Percentiles rank a stretch among this genome's conserved stretches.
phyloP scores from a whole-genome alignment of 2,329 filamentous ascomycete genomes.

The Kalmusia sp. region DNA sequence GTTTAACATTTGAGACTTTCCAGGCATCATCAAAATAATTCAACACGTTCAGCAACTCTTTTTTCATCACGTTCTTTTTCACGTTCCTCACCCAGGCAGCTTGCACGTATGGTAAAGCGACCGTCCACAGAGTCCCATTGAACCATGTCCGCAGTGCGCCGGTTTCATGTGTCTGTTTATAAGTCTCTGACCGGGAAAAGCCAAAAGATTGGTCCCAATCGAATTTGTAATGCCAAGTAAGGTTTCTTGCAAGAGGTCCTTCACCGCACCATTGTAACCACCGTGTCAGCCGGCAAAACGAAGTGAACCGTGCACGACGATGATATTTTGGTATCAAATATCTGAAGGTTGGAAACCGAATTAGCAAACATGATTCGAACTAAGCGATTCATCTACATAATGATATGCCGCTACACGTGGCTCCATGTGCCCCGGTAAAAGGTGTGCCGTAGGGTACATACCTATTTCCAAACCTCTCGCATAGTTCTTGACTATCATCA shows the following conservation, averaged over 20 bases:
- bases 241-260: not conserved
- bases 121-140: not conserved
- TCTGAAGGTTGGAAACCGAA: not conserved
- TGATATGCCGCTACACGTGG: no score
- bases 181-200: no score
- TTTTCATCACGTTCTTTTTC: not conserved
- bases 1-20: no score
- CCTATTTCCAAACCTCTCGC: not conserved
- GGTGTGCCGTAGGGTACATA: no score
- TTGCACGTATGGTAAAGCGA: not conserved
- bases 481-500: no score
- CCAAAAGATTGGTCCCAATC: no score
- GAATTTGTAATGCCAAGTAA: not conserved
- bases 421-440: no score
- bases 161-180: not conserved
- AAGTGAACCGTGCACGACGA: not conserved
- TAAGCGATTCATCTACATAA: no score
- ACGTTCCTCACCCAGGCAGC: not conserved
- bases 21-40: not conserved
- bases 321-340: not conserved
- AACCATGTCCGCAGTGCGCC: not conserved
- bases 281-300: not conserved
- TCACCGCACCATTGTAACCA: not conserved
- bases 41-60: not conserved
- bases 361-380: no score